These are phyloP conservation scores for Acanthochlamys bracteata DNA, from an alignment of 106 monocot species.

Conservation along the genomic window DNA sequence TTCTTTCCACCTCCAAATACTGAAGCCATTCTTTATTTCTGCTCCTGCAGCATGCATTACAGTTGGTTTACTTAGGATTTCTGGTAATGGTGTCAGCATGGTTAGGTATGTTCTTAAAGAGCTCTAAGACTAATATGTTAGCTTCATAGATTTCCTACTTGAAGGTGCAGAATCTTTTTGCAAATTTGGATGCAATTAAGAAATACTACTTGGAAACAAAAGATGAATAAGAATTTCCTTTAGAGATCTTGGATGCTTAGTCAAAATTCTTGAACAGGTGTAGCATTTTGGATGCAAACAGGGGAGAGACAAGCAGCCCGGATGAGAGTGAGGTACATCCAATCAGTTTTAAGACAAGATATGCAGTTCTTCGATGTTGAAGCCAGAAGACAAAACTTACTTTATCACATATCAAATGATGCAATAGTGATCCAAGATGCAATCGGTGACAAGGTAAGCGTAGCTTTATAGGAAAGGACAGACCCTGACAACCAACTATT, in stretches of 20 bases:
- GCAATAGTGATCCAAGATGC: slow-evolving; percentile 31
- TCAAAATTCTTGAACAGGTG: slow-evolving; percentile 9
- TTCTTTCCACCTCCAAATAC: background rate
- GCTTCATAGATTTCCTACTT: background rate
- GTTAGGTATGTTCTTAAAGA: slow-evolving; percentile 24
- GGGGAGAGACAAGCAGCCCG: slow-evolving; percentile 34
- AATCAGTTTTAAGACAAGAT: slow-evolving; percentile 23
- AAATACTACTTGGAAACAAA: no score
- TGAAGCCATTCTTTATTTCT: background rate
- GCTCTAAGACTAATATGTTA: background rate
- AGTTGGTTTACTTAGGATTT: slow-evolving; percentile 27
- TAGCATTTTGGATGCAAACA: slow-evolving; percentile 36
- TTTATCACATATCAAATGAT: slow-evolving; percentile 26
- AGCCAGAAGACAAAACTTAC: slow-evolving; percentile 21
- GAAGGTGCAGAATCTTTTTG: background rate
- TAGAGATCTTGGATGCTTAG: no score
- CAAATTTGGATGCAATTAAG: no score
- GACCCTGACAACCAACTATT: background rate
- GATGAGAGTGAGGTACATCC: slow-evolving; percentile 24
- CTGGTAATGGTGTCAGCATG: slow-evolving; percentile 30
- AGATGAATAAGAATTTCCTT: no score
- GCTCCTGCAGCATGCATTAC: slow-evolving; percentile 22
- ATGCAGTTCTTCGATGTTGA: slow-evolving; percentile 24
- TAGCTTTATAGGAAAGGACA: background rate
- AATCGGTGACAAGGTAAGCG: slow-evolving; percentile 31